Base-by-base conservation (phyloP, 768 basidiomycete species). In the Pulveroboletus ravenelii region DNA sequence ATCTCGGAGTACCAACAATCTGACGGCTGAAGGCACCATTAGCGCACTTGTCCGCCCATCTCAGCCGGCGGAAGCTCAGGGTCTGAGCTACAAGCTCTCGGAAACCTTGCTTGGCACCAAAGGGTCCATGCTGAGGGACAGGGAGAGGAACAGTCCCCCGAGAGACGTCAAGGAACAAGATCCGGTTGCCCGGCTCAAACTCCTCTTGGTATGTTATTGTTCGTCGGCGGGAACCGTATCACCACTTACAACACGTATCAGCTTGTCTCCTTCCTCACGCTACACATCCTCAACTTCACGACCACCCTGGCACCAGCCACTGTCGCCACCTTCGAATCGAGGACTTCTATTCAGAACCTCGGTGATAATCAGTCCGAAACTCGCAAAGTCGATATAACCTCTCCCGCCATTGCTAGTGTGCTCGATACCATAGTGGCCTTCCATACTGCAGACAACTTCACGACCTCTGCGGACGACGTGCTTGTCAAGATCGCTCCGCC, bases 231-330 rank as follows among this genome's bases (percentile, higher is more conserved):
- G 44, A 35, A 8, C 20, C 20, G 45, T 40, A 10, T 47, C 47
- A 39, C 25, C 23, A 5, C 43, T 52, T 41, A 52, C 32, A 41
- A 10, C 42, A 35, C 41, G 13, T 34, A 37, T 47, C 55, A 86
- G 84, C 91, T 99, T 58, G 84, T 85, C 15, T 85, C 93, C 3
- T 99, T 98, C 80, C 77, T 95, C 56, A 84, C 84, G 0, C 72
- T 99, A 3, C 96, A 99, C 59, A 81, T 93, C 48, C 79, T 96
- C 54, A 98, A 97, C 74, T 80, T 98, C 51, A 87, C 86, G 66
- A 89, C 94, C 0, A 93, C 96, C 0, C 80, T 99, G 43, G 87
- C 93, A 0, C 78, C 83, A 30, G 74, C 78, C n/a, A 66, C 80
- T 50, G 57, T 81, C 68, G 58, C 77, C 57, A 69, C 78, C 51